phyloP scores from a whole-genome alignment of 2,329 filamentous ascomycete species.

The Penicillium sp. region DNA sequence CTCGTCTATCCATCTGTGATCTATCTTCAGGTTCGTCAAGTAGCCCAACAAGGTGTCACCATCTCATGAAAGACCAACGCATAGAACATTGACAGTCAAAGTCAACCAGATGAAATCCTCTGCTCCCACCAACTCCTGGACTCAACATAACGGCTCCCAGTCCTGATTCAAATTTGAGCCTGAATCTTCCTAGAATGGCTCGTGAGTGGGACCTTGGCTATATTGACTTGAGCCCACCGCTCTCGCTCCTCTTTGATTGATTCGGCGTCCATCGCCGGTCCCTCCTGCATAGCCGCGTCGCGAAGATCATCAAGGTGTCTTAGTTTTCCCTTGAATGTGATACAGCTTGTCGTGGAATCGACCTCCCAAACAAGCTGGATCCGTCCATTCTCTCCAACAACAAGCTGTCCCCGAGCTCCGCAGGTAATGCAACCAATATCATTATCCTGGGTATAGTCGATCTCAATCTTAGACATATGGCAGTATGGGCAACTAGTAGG shows the following conservation, averaged over 20 bases:
- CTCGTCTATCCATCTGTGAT: too few relatives aligned
- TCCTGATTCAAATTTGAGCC: neutral
- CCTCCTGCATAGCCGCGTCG: neutral
- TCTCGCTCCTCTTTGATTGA: neutral
- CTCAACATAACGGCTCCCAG: too few relatives aligned
- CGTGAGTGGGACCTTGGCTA: neutral
- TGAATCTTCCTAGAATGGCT: neutral
- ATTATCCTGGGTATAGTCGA: neutral
- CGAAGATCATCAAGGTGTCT: neutral
- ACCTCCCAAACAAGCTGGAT: neutral
- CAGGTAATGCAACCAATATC: neutral
- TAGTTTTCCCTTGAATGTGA: neutral
- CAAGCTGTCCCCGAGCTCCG: neutral
- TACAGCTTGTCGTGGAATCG: neutral
- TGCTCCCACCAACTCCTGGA: too few relatives aligned
- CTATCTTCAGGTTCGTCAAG: too few relatives aligned
- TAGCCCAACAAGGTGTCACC: too few relatives aligned
- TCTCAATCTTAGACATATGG: neutral
- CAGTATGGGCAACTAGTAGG: neutral
- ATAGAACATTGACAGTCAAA: too few relatives aligned
- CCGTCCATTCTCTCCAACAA: neutral
- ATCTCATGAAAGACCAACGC: too few relatives aligned
- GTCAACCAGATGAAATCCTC: too few relatives aligned
- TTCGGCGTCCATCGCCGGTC: neutral
- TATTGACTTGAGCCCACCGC: neutral